Base-by-base conservation (phyloP, 139 green algal genomes). In the Gonium pectorale region DNA sequence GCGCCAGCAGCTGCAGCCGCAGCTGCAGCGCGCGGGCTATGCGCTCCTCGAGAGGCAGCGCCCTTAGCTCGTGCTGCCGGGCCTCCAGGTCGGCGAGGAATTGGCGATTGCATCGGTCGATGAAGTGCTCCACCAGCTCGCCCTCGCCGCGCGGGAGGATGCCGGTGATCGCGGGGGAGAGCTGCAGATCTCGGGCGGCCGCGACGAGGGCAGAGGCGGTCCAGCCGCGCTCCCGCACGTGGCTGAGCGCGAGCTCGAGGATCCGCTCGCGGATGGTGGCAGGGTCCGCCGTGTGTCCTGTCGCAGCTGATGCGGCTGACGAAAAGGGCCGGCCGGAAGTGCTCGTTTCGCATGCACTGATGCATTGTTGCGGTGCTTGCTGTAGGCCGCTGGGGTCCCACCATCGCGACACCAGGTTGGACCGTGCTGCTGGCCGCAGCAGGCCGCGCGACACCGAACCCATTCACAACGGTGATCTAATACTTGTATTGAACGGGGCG, bases 91-190 rank as follows among this genome's bases (percentile, higher is more conserved):
- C 17, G 1, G 37, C 51, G 19, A 75, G 56, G 19, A 94, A 84
- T 33, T 71, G 27, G 17, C 49, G 3, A 43, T 96, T 96, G 87
- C 90, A 91, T 26, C 77, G 60, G 3, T 78, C 29, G 9, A 93
- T 88, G 74, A 94, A 92, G 41, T 89, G 64, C 86, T 96, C 80
- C 26, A 96, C 91, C 2, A 96, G 72, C 22, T 93, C 62, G 1
- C 75, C 86, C 40, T 89, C 86, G 9, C 87, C 86, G 0, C 86
- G 69, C 0, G 79, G 41, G 21, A 95, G 72, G n/a, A 93, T 68
- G 5, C 89, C 92, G 6, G 67, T 64, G 2, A 85, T 67, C 9
- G 90, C 88, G 26, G 93, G 93, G 0, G 93, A 96, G 19, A 96
- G 77, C 27, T 78, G 66, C 60, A 95, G 59, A 38, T 96, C 88